phyloP scores from a whole-genome alignment of 768 basidiomycete species.

The Boletus rubescentipes region DNA sequence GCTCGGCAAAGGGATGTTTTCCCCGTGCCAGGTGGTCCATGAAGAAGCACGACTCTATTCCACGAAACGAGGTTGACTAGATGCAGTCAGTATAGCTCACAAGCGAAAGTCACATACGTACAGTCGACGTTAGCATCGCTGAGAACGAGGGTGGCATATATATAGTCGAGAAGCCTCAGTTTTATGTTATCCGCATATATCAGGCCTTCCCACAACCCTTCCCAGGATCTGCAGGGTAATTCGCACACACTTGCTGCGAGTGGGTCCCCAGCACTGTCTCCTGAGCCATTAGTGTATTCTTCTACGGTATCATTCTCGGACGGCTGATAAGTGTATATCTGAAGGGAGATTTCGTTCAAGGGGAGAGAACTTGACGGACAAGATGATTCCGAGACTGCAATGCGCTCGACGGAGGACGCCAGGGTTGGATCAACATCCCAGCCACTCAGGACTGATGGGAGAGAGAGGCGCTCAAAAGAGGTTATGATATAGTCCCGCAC shows the following conservation, averaged over 20 bases:
- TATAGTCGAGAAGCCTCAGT: conserved; percentile 85
- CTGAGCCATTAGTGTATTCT: conserved; percentile 66
- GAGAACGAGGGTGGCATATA: conserved; percentile 91
- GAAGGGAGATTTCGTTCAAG: conserved; percentile 59
- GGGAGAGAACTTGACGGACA: conserved; percentile 56
- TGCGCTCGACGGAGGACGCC: conserved; percentile 69
- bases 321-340: conserved; percentile 89
- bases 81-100: conserved; percentile 6
- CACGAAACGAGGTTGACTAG: conserved; percentile 88
- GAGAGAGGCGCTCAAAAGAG: conserved; percentile 63
- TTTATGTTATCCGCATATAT: conserved; percentile 87
- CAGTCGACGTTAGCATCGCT: conserved; percentile 87
- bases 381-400: conserved; percentile 69
- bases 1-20: conserved; percentile 96
- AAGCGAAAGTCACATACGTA: conserved; percentile 37
- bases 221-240: conserved; percentile 78
- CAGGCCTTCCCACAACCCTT: conserved; percentile 91
- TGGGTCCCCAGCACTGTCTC: conserved; percentile 61
- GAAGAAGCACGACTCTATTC: conserved; percentile 93
- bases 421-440: conserved; percentile 80
- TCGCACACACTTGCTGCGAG: conserved; percentile 90
- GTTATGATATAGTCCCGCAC: conserved; percentile 55
- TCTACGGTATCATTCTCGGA: conserved; percentile 64
- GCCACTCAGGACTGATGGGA: conserved; percentile 70
- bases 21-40: conserved; percentile 97